Percentiles rank a stretch among this genome's conserved stretches.
Evolutionary conservation across 345 rosid species (phyloP).

Genomic region (Salix exigua): DNA sequence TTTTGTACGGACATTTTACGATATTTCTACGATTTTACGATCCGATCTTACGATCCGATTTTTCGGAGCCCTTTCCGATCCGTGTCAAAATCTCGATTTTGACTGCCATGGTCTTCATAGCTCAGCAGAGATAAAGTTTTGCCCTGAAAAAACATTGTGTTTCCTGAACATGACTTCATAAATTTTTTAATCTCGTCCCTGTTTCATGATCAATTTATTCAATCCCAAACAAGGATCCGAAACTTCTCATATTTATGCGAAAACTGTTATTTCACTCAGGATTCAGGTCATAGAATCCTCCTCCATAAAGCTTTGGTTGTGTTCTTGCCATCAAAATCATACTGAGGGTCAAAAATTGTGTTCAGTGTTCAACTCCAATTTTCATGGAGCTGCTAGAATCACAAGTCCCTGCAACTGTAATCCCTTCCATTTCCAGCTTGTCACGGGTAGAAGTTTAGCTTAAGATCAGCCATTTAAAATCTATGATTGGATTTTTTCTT

Average conservation of each 20-base stretch:
- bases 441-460: not conserved
- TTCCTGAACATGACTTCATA: not conserved
- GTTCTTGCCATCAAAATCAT: not conserved
- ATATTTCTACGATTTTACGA: no score
- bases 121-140: not conserved
- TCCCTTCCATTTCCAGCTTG: not conserved
- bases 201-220: no score
- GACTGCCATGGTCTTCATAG: not conserved
- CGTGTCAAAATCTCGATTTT: no score
- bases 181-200: not conserved
- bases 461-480: not conserved
- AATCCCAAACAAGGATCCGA: not conserved
- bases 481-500: not conserved
- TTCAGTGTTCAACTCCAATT: not conserved
- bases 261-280: not conserved
- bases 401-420: not conserved
- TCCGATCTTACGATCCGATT: no score
- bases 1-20: no score
- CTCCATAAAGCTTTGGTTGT: not conserved
- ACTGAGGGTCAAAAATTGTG: not conserved
- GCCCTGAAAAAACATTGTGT: not conserved
- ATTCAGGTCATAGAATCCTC: not conserved
- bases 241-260: not conserved
- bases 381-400: not conserved
- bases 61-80: no score